Base-by-base conservation (phyloP, 2,329 filamentous ascomycete species). In the Epichloe aotearoae region DNA sequence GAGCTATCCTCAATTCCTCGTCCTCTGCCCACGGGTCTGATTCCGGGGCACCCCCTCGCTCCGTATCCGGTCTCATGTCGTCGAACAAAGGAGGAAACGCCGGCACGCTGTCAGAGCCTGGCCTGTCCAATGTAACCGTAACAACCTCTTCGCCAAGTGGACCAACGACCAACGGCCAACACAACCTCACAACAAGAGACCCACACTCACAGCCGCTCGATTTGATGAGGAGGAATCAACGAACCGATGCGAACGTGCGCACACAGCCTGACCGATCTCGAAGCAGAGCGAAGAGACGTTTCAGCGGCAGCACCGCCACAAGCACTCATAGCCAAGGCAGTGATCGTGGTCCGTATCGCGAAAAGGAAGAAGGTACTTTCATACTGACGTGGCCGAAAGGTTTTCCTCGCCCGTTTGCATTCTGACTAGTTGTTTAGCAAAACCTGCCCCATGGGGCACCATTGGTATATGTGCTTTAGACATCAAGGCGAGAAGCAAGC, bases 391-490 rank as follows among this genome's bases (percentile, higher is more conserved):
- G 33, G 40, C 38, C 38, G 15, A 14, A 37, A 44, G 20, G 42
- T 20, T 46, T 26, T 39, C 34, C 6, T 33, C 15, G 44, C 30
- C 17, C 33, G 17, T 26, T 14, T 23, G 37, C n/a, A 33, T 44
- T 54, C 66, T 69, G 57, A 71, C 58, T 39, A 45, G 36, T 47
- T 53, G 52, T 51, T 51, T 44, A 73, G 69, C 64, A 30, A 83
- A 80, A 64, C 77, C 79, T 10, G 74, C 79, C 4, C 75, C 77
- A 2, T 77, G 73, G 65, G 81, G 81, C 42, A 74, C 82, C 46
- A 95, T 98, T 62, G 93, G 93, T 49, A 88, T 98, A 10, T 98
- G 93, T 66, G 94, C 93, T 20, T 74, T 98, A 52, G 93, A 98
- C 69, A 80, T 91, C 58, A 98, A 98, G 71, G 93, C 93, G 37